phyloP scores from a whole-genome alignment of 768 basidiomycete genomes.

The Lentinula detonsa region DNA sequence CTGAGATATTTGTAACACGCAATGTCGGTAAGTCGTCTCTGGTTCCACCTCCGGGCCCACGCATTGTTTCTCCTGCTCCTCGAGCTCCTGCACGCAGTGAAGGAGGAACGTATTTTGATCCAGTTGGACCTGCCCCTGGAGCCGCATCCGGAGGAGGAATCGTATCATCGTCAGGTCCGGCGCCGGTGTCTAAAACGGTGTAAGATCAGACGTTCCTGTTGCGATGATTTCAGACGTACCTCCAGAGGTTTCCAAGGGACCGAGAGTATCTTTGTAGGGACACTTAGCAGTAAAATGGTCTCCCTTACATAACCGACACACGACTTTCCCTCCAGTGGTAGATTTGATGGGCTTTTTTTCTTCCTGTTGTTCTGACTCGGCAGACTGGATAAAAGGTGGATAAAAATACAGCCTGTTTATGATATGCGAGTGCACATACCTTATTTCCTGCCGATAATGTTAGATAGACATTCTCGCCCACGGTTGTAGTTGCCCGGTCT shows the following conservation, averaged over 20 bases:
- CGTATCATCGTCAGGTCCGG: constrained; percentile 33
- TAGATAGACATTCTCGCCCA: constrained; percentile 55
- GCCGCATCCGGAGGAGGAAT: constrained; percentile 25
- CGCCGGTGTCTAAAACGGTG: constrained; percentile 20
- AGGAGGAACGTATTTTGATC: constrained; percentile 92
- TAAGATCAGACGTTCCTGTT: neutral
- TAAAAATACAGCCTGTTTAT: neutral
- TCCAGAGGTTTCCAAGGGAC: constrained; percentile 63
- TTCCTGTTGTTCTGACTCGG: constrained; percentile 61
- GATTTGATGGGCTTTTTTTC: constrained; percentile 65
- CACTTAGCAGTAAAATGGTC: constrained; percentile 98
- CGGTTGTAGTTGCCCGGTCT: constrained; percentile 89
- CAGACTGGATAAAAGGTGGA: constrained; percentile 28
- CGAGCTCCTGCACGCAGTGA: constrained; percentile 74
- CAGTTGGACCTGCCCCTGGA: constrained; percentile 31
- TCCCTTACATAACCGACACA: constrained; percentile 92
- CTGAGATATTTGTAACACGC: constrained; percentile 94
- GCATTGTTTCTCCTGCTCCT: constrained; percentile 76
- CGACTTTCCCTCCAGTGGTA: constrained; percentile 81
- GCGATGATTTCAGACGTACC: constrained; percentile 12
- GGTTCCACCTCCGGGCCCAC: constrained; percentile 38
- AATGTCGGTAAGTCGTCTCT: constrained; percentile 95
- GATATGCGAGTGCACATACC: constrained; percentile 22
- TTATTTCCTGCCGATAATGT: constrained; percentile 57
- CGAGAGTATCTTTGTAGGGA: constrained; percentile 94